These are phyloP conservation scores for Fusarium sp. DNA, from an alignment of 2,329 filamentous ascomycete species.

Conservation along the genomic window DNA sequence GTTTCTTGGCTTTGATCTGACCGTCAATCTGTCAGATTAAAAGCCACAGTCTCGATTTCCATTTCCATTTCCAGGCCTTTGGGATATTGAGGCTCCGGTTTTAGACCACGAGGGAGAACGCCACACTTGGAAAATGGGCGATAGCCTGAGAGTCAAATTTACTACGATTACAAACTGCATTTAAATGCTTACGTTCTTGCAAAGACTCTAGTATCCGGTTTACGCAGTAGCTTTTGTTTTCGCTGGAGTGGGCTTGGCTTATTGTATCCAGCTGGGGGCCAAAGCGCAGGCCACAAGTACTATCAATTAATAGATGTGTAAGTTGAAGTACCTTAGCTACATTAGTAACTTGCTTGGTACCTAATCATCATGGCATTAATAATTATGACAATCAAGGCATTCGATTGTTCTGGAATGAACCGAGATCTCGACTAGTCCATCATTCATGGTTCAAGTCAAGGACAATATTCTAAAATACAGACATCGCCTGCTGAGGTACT, in stretches of 20 bases:
- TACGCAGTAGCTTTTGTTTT: constrained; percentile 18
- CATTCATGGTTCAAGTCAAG: not conserved
- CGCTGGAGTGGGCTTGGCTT: not conserved
- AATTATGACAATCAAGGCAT: not conserved
- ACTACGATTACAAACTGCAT: not conserved
- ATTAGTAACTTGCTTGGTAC: too few species aligned
- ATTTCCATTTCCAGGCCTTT: not conserved
- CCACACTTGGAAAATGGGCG: constrained; percentile 5
- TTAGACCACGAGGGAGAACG: constrained; percentile 2
- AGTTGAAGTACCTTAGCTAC: not conserved
- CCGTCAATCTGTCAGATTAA: not conserved
- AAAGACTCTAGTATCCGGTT: not conserved
- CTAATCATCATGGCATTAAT: constrained; percentile 6
- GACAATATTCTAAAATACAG: not conserved
- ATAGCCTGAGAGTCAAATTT: not conserved
- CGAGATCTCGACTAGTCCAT: not conserved
- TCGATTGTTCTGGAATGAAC: constrained; percentile 4
- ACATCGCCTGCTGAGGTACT: not conserved
- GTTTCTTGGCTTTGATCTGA: constrained; percentile 16
- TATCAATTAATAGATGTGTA: not conserved
- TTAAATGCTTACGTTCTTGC: constrained; percentile 2
- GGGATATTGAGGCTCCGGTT: not conserved
- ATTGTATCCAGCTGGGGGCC: constrained; percentile 9
- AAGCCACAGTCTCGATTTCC: not conserved
- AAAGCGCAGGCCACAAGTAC: constrained; percentile 2